These are phyloP conservation scores for Cyanodermella asteris DNA, from an alignment of 2,329 filamentous ascomycete species.

Conservation along the genomic window DNA sequence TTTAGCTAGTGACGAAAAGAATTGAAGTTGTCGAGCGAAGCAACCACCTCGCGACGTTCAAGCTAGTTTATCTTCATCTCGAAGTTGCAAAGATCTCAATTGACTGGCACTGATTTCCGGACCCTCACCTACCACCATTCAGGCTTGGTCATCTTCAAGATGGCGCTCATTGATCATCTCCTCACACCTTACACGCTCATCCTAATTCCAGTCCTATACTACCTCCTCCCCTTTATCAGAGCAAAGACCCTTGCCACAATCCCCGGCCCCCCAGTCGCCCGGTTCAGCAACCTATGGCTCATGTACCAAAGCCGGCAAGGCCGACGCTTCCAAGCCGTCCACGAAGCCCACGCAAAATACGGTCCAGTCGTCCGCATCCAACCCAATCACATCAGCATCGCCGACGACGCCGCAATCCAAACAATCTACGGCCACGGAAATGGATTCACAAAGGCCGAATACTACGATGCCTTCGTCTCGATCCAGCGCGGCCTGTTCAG, in stretches of 20 bases:
- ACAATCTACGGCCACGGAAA: slow-evolving; percentile 62
- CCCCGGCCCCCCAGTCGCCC: slow-evolving; percentile 30
- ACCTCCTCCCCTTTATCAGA: slow-evolving; percentile 34
- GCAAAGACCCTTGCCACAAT: slow-evolving; percentile 30
- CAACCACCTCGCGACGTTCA: no score
- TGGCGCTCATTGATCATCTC: no score
- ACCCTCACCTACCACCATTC: no score
- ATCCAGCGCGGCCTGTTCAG: slow-evolving; percentile 77
- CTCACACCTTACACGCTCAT: slow-evolving; percentile 21
- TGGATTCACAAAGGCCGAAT: slow-evolving; percentile 59
- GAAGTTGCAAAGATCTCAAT: no score
- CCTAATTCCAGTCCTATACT: slow-evolving; percentile 30
- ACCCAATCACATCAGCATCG: slow-evolving; percentile 65
- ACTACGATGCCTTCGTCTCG: slow-evolving; percentile 80
- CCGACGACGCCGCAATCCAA: slow-evolving; percentile 56
- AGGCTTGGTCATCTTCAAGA: no score
- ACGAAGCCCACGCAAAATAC: slow-evolving; percentile 50
- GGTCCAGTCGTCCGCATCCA: slow-evolving; percentile 67
- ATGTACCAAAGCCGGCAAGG: slow-evolving; percentile 44
- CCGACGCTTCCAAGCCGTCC: slow-evolving; percentile 39
- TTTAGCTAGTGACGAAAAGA: no score
- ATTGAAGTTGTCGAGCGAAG: no score
- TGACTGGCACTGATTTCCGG: no score
- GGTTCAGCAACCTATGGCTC: slow-evolving; percentile 64
- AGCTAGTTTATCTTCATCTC: no score